Conservation (phyloP, 148 eudicot genomes). For the Nepenthes mirabilis region DNA sequence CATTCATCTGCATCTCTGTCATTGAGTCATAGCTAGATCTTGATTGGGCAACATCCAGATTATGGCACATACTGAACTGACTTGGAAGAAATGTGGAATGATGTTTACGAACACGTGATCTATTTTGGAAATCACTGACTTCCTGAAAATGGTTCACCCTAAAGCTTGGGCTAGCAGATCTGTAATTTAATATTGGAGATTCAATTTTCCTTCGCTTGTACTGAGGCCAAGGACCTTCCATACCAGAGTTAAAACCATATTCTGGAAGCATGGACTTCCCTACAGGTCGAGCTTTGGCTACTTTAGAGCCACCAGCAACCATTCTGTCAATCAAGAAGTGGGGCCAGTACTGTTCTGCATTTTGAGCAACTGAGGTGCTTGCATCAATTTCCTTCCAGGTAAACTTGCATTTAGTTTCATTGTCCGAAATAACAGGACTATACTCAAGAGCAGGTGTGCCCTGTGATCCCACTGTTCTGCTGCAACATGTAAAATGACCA, state of each 20-base stretch:
- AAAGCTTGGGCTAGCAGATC: slow-evolving; percentile 22
- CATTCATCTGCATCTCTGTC: slow-evolving; percentile 7
- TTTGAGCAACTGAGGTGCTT: background rate
- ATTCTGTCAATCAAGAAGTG: slow-evolving; percentile 7
- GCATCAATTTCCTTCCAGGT: background rate
- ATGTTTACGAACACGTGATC: slow-evolving; percentile 6
- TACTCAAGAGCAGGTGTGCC: background rate
- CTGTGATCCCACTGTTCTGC: background rate
- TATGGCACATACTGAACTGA: slow-evolving; percentile 5
- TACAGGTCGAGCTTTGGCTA: slow-evolving; percentile 8
- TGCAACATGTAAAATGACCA: slow-evolving; percentile 1
- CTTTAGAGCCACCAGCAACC: slow-evolving; percentile 6
- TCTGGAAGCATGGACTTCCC: slow-evolving; percentile 4
- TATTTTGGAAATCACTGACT: background rate
- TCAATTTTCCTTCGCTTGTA: slow-evolving; percentile 50
- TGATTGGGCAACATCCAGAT: slow-evolving; percentile 11
- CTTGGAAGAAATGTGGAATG: background rate
- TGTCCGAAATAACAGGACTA: background rate
- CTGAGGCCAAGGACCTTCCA: slow-evolving; percentile 46
- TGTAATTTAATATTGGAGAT: slow-evolving; percentile 9
- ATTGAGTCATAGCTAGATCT: slow-evolving; percentile 10
- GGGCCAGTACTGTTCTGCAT: background rate
- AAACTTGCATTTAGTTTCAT: slow-evolving; percentile 4
- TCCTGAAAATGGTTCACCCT: slow-evolving; percentile 10
- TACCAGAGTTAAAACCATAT: slow-evolving; percentile 13